Conservation (phyloP, 768 basidiomycete species). For the Pisolithus sp. region DNA sequence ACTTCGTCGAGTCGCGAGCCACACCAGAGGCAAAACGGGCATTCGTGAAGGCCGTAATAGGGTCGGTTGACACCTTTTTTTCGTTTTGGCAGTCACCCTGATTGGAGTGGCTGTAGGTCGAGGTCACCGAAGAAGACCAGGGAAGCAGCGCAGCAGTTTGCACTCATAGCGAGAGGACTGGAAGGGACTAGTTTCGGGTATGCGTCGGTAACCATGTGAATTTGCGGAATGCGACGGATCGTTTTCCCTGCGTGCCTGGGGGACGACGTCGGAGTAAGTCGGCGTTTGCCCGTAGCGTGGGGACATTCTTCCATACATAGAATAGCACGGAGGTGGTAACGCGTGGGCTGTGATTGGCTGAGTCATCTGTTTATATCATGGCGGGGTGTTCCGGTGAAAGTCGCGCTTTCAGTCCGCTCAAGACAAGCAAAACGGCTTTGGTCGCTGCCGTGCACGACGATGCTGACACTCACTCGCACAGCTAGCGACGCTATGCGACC, state of each 20-base stretch:
- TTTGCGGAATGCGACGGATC: too few relatives aligned
- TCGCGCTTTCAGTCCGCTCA: conserved; percentile 12
- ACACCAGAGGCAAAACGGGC: conserved; percentile 69
- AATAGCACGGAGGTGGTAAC: conserved; percentile 13
- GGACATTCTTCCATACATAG: not conserved
- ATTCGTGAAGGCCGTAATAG: conserved; percentile 64
- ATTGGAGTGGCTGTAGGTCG: conserved; percentile 38
- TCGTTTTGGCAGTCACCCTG: not conserved
- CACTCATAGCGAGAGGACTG: conserved; percentile 74
- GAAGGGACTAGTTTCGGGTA: conserved; percentile 86
- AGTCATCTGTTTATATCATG: conserved; percentile 17
- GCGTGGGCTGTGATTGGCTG: conserved; percentile 15
- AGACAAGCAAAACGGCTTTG: not conserved
- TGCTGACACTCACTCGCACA: conserved; percentile 54
- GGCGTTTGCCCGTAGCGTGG: not conserved
- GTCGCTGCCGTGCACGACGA: conserved; percentile 38
- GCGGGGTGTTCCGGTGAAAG: not conserved
- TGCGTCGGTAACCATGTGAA: conserved; percentile 55
- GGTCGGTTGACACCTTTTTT: conserved; percentile 36
- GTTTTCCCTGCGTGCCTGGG: too few relatives aligned
- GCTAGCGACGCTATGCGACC: conserved; percentile 48
- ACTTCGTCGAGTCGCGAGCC: conserved; percentile 70
- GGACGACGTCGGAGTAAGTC: not conserved
- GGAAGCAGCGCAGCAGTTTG: conserved; percentile 85
- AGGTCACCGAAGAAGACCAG: conserved; percentile 67